Percentiles rank a stretch among this genome's conserved stretches.
phyloP scores from a whole-genome alignment of 257 asterid species.

The Rubia yunnanensis region DNA sequence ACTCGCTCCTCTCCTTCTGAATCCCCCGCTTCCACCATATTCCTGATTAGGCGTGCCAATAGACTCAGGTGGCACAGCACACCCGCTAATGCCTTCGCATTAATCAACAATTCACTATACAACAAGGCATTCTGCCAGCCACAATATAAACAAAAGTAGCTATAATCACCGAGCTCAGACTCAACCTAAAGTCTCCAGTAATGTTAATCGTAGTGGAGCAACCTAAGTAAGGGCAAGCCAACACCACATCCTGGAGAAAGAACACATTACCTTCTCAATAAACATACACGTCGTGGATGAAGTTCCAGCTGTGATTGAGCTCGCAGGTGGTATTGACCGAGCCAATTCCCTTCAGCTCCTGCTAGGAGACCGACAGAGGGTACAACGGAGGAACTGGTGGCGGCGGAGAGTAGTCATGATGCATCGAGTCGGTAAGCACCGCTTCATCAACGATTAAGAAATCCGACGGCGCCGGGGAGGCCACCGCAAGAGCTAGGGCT shows the following conservation, averaged over 20 bases:
- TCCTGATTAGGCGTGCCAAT: constrained; percentile 52
- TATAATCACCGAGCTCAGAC: constrained; percentile 30
- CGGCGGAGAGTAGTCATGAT: constrained; percentile 20
- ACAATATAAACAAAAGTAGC: constrained; percentile 45
- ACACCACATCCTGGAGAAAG: constrained; percentile 47
- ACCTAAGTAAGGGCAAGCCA: constrained; percentile 44
- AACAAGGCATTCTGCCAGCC: constrained; percentile 50
- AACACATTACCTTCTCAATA: constrained; percentile 48
- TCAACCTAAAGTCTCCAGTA: constrained; percentile 46
- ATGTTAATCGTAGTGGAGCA: constrained; percentile 48
- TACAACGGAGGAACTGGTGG: constrained; percentile 51
- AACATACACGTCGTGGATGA: constrained; percentile 40
- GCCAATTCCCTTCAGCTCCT: constrained; percentile 59
- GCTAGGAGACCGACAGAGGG: constrained; percentile 44
- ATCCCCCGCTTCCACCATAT: constrained; percentile 79
- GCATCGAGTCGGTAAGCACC: background rate
- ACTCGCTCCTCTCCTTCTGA: constrained; percentile 86
- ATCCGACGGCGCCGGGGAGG: constrained; percentile 14
- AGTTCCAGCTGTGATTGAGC: constrained; percentile 56
- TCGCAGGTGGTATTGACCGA: constrained; percentile 70
- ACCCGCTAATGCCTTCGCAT: constrained; percentile 58
- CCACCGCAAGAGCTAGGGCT: constrained; percentile 11
- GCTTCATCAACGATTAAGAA: constrained; percentile 35
- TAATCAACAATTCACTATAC: constrained; percentile 39
- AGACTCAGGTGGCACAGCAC: constrained; percentile 33